Percentiles rank a stretch among this genome's conserved stretches.
Evolutionary conservation across 805 yeast genomes (phyloP).

Genomic region (Metschnikowia matae): DNA sequence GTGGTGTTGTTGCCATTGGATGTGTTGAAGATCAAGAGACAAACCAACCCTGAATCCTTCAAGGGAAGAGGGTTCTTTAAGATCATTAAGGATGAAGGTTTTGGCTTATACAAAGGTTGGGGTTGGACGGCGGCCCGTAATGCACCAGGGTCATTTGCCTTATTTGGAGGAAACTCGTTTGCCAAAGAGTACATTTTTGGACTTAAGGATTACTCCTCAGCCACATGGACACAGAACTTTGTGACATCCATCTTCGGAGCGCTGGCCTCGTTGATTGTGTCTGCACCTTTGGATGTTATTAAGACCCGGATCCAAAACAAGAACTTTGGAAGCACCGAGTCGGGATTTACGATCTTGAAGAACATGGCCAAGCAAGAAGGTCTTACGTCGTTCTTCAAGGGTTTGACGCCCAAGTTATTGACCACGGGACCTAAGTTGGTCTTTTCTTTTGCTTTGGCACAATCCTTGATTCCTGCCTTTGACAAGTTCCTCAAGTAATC

Average conservation of each 20-base stretch:
- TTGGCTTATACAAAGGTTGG: conserved; percentile 95
- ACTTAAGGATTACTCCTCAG: conserved; percentile 78
- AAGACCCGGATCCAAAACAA: conserved; percentile 97
- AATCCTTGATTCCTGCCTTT: conserved; percentile 92
- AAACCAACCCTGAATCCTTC: conserved; percentile 99
- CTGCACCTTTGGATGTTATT: conserved; percentile 97
- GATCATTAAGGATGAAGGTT: conserved; percentile 86
- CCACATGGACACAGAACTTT: conserved; percentile 94
- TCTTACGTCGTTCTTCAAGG: conserved; percentile 85
- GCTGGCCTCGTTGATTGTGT: conserved; percentile 90
- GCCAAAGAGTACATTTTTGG: conserved; percentile 95
- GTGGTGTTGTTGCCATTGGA: conserved; percentile 92
- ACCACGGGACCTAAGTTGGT: conserved; percentile 98
- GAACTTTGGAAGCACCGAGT: conserved; percentile 92
- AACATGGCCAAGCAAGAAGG: conserved; percentile 95
- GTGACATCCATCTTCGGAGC: conserved; percentile 95
- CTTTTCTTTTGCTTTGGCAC: conserved; percentile 97
- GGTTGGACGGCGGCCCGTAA: conserved; percentile 99
- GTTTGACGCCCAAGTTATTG: conserved; percentile 90
- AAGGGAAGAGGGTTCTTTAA: conserved; percentile 93
- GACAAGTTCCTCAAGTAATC: conserved; percentile 63
- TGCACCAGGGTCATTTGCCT: conserved; percentile 97
- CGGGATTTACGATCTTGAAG: conserved; percentile 87
- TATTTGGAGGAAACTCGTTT: conserved; percentile 97
- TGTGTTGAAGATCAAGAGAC: conserved; percentile 96